Percentiles rank a stretch among this genome's conserved stretches.
phyloP scores from a whole-genome alignment of 352 stramenopile species.

The Globisporangium polare region DNA sequence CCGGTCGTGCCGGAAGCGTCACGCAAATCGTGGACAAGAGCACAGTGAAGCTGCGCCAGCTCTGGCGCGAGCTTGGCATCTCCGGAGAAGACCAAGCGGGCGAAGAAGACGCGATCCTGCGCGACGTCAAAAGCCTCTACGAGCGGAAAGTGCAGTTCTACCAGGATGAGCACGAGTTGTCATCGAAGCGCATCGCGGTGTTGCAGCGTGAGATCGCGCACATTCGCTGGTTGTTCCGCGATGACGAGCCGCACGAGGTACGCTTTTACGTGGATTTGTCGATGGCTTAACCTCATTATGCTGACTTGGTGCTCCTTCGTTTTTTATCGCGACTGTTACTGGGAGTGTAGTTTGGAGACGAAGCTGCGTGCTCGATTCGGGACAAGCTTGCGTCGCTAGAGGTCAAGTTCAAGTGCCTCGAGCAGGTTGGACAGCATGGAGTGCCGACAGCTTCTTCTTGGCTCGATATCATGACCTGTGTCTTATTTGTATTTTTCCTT shows the following conservation, averaged over 20 bases:
- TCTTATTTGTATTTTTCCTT: not conserved
- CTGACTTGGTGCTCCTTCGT: not conserved
- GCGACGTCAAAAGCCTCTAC: not conserved
- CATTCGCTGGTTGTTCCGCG: slow-evolving; percentile 28
- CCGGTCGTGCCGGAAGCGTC: not conserved
- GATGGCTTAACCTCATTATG: not conserved
- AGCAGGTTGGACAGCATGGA: slow-evolving; percentile 20
- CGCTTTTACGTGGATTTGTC: not conserved
- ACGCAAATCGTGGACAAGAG: slow-evolving; percentile 7
- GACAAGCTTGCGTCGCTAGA: slow-evolving; percentile 32
- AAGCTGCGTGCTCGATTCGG: slow-evolving; percentile 17
- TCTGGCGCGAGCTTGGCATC: slow-evolving; percentile 35
- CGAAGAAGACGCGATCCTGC: slow-evolving; percentile 20
- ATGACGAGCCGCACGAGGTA: slow-evolving; percentile 23
- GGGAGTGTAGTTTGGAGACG: slow-evolving; percentile 12
- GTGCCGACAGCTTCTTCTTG: not conserved
- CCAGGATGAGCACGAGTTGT: slow-evolving; percentile 18
- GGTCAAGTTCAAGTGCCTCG: slow-evolving; percentile 35
- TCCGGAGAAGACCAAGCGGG: slow-evolving; percentile 22
- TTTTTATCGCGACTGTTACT: not conserved
- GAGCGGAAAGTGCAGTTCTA: slow-evolving; percentile 14
- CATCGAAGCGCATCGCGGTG: slow-evolving; percentile 17
- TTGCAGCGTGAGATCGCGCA: slow-evolving; percentile 34
- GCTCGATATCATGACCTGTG: not conserved
- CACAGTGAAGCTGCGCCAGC: slow-evolving; percentile 20